Base-by-base conservation (phyloP, 148 eudicot genomes). In the Vaccinium macrocarpon region DNA sequence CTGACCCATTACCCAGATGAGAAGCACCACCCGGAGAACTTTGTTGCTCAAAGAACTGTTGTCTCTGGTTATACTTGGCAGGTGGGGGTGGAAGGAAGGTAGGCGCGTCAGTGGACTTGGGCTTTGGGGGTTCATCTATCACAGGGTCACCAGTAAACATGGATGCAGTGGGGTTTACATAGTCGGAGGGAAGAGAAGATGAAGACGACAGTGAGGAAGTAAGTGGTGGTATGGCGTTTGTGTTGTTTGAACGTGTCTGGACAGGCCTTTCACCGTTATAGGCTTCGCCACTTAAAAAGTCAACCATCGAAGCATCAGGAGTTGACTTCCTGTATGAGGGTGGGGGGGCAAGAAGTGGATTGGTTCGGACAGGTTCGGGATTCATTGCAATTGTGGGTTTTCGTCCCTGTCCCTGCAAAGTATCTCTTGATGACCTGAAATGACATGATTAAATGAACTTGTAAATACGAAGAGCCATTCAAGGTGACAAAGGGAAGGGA, bases 61-160 rank as follows among this genome's bases (percentile, higher is more conserved):
- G 95, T 83, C 99, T 92, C 86, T 96, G 98, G 83, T 88, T 87
- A 81, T 93, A 75, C 84, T 90, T 89, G 16, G 94, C 85, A 25
- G 99, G 98, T 3, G 98, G 99, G 59, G 99, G 98, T 13, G 99
- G 99, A 77, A 94, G 56, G 53, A 18, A 71, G n/a, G 57, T 85
- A 23, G 96, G 86, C 42, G 93, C 90, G 59, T 91, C 94, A n/a
- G 84, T 51, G 50, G 93, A 83, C 83, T 89, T 92, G 83, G 68
- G 80, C 48, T 59, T 21, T 52, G 76, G 84, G 19, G 84, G 84
- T 50, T 93, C 93, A 80, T 90, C 89, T 14, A 89, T 78, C 23
- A 85, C 79, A 48, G 93, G 89, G 74, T 77, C 88, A 70, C 83
- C 59, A 52, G 87, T 77, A 53, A 91, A 93, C 91, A 91, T 85